These are phyloP conservation scores for Exutisphaerella laricina DNA, from an alignment of 2,329 filamentous ascomycete genomes.

Conservation along the genomic window DNA sequence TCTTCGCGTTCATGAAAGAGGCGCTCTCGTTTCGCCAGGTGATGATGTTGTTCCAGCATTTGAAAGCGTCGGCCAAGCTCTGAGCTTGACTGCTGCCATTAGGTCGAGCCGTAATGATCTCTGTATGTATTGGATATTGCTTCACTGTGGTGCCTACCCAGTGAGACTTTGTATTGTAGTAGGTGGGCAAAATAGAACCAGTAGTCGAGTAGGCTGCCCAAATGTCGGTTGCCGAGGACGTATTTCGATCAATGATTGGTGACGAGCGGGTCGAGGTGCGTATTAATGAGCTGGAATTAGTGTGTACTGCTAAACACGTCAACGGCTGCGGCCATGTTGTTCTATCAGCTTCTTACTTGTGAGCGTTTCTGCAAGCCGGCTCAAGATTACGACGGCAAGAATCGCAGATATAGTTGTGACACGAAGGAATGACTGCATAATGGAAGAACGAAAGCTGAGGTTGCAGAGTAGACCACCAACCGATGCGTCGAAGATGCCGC, in stretches of 20 bases:
- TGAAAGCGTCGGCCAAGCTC: neutral
- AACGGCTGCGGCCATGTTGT: no score
- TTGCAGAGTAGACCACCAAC: no score
- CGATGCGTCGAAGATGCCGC: no score
- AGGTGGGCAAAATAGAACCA: no score
- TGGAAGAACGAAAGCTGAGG: no score
- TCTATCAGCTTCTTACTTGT: neutral
- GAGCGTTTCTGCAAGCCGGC: neutral
- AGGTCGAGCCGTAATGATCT: neutral
- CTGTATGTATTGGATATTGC: no score
- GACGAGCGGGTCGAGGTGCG: neutral
- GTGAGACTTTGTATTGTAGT: no score
- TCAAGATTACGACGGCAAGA: neutral
- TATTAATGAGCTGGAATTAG: constrained; percentile 3
- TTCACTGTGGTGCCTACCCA: no score
- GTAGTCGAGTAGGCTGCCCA: neutral
- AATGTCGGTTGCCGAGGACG: neutral
- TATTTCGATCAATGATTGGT: neutral
- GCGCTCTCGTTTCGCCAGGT: constrained; percentile 11
- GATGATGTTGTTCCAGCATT: constrained; percentile 12
- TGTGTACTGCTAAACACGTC: neutral
- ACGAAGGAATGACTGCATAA: no score
- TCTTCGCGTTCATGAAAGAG: constrained; percentile 8
- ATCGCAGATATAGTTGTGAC: no score
- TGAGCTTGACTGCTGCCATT: neutral